These are phyloP conservation scores for Triticum monococcum DNA, from an alignment of 176 grass and related monocot species.

Conservation along the genomic window DNA sequence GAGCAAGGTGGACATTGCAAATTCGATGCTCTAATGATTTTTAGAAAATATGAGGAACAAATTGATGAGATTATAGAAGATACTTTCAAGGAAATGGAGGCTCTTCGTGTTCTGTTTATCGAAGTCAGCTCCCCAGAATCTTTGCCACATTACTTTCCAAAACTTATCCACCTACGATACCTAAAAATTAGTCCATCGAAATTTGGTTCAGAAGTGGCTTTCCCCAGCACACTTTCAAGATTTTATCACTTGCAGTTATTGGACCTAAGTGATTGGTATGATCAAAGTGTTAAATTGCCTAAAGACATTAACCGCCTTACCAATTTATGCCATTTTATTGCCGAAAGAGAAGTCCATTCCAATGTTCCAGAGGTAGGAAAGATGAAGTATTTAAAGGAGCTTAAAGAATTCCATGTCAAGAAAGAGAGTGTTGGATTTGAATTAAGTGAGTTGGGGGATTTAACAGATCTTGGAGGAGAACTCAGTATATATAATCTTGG, in stretches of 20 bases:
- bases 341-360: background rate
- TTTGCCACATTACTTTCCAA: background rate
- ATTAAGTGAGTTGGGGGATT: background rate
- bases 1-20: background rate
- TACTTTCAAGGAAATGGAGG: background rate
- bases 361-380: background rate
- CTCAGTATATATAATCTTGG: background rate
- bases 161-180: background rate
- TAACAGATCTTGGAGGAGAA: background rate
- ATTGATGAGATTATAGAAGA: background rate
- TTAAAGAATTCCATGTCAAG: background rate
- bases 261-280: background rate
- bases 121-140: background rate
- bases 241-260: background rate
- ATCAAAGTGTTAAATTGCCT: background rate
- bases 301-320: background rate
- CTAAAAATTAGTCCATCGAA: background rate
- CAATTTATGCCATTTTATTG: background rate
- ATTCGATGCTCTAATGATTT: background rate
- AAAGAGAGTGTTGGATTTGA: background rate
- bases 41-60: background rate
- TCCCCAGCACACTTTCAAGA: background rate
- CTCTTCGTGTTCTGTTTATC: background rate
- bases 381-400: background rate
- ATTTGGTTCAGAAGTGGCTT: background rate